Evolutionary conservation across 345 rosid species (phyloP).

Genomic region (Syzygium aromaticum): DNA sequence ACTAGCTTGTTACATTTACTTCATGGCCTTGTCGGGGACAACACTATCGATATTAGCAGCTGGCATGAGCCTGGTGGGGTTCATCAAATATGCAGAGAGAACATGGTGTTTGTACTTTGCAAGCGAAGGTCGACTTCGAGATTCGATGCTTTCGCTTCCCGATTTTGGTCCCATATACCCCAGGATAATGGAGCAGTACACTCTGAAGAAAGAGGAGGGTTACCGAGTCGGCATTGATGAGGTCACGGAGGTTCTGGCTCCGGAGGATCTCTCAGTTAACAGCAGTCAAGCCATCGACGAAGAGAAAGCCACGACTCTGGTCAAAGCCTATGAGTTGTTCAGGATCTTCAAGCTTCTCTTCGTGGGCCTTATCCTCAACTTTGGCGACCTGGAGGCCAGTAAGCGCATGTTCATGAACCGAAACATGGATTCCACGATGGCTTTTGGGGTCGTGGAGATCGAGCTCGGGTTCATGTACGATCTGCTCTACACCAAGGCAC

Average conservation of each 20-base stretch:
- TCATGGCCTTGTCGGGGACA: background rate
- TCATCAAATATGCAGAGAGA: background rate
- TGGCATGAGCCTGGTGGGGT: background rate
- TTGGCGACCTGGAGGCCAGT: conserved; percentile 5
- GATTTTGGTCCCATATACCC: background rate
- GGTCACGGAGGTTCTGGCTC: background rate
- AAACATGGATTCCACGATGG: background rate
- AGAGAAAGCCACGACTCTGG: background rate
- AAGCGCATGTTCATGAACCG: background rate
- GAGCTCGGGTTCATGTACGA: conserved; percentile 40
- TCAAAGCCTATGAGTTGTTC: conserved; percentile 12
- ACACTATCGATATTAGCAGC: background rate
- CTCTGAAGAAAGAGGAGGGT: background rate
- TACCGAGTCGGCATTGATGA: background rate
- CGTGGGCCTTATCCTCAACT: conserved; percentile 21
- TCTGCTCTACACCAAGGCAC: conserved; percentile 35
- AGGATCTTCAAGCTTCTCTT: conserved; percentile 31
- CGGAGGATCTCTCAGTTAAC: background rate
- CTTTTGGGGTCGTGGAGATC: conserved; percentile 23
- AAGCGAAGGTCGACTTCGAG: background rate
- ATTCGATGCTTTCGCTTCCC: background rate
- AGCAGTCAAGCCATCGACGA: background rate
- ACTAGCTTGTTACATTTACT: background rate
- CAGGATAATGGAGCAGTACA: background rate
- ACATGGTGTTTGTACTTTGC: background rate